phyloP scores from a whole-genome alignment of 192 early-diverging fungal species.

The Backusella australiensis region DNA sequence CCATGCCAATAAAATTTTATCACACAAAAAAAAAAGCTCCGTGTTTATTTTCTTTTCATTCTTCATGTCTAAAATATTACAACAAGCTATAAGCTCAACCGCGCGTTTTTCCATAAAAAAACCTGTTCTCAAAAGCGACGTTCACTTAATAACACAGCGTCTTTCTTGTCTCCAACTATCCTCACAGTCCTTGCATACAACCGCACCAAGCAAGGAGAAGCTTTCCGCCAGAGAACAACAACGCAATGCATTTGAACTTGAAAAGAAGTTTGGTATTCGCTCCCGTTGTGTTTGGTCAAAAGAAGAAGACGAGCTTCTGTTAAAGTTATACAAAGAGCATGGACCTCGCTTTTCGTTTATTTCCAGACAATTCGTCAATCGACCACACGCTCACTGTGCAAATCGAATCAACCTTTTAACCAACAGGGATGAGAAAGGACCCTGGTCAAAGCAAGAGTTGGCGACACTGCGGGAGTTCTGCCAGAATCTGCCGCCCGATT shows the following conservation, averaged over 20 bases:
- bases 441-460: constrained; percentile 23
- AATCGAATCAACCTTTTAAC: constrained; percentile 3
- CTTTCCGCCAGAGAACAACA: neutral
- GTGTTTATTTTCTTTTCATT: neutral
- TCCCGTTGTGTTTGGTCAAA: constrained; percentile 6
- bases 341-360: constrained; percentile 12
- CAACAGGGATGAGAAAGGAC: neutral
- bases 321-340: neutral
- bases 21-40: neutral
- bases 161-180: neutral
- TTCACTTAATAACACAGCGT: neutral
- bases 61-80: neutral
- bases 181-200: neutral
- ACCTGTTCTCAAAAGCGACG: neutral
- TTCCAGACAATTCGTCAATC: constrained; percentile 1
- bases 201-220: neutral
- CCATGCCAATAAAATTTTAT: too few species aligned
- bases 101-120: neutral
- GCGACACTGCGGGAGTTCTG: neutral
- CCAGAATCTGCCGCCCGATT: neutral
- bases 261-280: neutral
- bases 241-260: neutral
- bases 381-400: neutral
- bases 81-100: neutral
- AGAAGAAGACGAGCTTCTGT: constrained; percentile 22